Evolutionary conservation across 2,329 filamentous ascomycete species (phyloP).

Genomic region (Aspergillus caelatus): DNA sequence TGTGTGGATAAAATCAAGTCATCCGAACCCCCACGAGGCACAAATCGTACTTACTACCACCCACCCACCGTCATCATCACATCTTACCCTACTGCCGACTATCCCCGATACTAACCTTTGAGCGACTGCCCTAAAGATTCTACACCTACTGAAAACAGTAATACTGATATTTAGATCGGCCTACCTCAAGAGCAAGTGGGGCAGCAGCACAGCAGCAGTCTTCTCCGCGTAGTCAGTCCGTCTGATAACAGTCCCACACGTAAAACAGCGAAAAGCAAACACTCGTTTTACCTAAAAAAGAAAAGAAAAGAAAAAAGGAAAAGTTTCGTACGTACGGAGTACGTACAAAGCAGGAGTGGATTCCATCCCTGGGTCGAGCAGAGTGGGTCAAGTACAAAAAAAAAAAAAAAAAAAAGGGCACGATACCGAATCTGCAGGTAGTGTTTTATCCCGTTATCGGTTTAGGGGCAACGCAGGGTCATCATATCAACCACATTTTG

Average conservation of each 20-base stretch:
- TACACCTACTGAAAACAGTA: neutral
- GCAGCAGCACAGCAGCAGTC: neutral
- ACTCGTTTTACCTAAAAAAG: neutral
- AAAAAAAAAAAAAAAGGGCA: neutral
- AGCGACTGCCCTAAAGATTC: neutral
- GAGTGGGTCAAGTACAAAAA: neutral
- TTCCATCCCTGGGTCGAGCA: neutral
- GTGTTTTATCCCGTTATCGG: neutral
- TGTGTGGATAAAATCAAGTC: neutral
- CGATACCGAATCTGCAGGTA: neutral
- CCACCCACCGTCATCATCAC: neutral
- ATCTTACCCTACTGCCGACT: neutral
- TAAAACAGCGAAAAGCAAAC: neutral
- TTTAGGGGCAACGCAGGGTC: neutral
- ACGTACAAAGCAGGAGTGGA: neutral
- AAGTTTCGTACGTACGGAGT: too few species aligned
- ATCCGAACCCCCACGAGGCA: neutral
- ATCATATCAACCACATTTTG: neutral
- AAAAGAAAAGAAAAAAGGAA: neutral
- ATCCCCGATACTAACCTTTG: neutral
- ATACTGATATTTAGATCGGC: neutral
- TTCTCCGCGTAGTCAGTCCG: neutral
- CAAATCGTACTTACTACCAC: neutral
- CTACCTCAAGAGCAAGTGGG: neutral
- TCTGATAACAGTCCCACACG: neutral